Evolutionary conservation across 78 protist genomes (phyloP).

Genomic region (Planoprotostelium fungivorum): DNA sequence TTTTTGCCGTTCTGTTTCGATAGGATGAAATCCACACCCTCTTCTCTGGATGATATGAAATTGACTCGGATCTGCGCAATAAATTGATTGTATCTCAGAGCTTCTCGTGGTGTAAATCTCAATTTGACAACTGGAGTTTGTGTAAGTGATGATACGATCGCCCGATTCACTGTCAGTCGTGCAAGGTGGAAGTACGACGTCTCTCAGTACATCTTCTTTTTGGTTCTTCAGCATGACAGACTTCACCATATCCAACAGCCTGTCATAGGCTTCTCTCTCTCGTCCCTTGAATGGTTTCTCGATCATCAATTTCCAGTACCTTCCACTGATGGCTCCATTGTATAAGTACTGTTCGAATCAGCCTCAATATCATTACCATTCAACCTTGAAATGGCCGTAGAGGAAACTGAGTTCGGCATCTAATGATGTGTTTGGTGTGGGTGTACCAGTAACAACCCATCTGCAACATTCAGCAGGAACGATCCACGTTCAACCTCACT

Average conservation of each 20-base stretch:
- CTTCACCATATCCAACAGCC: neutral
- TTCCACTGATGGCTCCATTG: neutral
- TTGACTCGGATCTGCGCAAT: constrained; percentile 19
- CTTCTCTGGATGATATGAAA: constrained; percentile 41
- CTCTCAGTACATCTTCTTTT: neutral
- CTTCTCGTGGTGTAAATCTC: neutral
- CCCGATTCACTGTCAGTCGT: neutral
- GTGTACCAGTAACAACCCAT: neutral
- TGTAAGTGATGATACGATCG: neutral
- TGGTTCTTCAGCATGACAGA: neutral
- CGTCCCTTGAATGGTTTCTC: neutral
- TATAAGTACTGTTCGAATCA: neutral
- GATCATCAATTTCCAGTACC: neutral
- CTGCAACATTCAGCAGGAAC: neutral
- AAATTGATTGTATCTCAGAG: constrained; percentile 21
- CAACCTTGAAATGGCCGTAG: neutral
- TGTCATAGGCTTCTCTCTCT: neutral
- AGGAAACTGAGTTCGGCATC: neutral
- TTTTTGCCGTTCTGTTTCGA: constrained; percentile 10
- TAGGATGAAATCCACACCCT: constrained; percentile 36
- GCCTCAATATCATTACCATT: neutral
- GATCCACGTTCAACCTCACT: neutral
- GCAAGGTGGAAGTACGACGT: neutral
- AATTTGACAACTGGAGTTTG: neutral
- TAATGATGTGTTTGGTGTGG: neutral